phyloP scores from a whole-genome alignment of 352 stramenopile genomes.

The Phytophthora sp. region DNA sequence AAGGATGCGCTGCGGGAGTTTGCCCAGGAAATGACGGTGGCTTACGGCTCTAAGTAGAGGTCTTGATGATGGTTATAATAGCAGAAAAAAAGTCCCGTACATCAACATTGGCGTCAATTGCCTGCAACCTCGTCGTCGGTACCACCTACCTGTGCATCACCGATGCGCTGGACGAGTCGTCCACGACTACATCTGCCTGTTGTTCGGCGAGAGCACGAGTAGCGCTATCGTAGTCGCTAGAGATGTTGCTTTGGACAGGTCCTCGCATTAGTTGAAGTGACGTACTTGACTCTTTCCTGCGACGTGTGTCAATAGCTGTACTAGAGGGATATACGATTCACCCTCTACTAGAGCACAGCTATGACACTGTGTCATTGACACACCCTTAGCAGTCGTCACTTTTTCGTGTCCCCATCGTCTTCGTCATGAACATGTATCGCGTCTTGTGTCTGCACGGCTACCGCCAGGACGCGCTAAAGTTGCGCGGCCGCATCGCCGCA shows the following conservation, averaged over 20 bases:
- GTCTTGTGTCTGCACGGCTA: conserved; percentile 89
- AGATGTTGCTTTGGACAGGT: too few relatives aligned
- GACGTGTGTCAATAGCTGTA: conserved; percentile 14
- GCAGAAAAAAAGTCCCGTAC: too few relatives aligned
- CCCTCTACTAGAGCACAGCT: conserved; percentile 18
- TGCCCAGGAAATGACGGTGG: conserved; percentile 47
- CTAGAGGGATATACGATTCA: conserved; percentile 9
- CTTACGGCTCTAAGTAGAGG: conserved; percentile 17
- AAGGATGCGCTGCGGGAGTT: conserved; percentile 79
- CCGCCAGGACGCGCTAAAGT: conserved; percentile 75
- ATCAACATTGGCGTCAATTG: too few relatives aligned
- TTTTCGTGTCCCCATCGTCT: background rate
- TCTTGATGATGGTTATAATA: conserved; percentile 4
- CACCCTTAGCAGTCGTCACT: conserved; percentile 7
- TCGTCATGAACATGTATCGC: conserved; percentile 54
- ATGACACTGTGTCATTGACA: conserved; percentile 14
- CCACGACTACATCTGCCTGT: too few relatives aligned
- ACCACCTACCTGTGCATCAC: too few relatives aligned
- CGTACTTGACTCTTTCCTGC: background rate
- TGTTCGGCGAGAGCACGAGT: too few relatives aligned
- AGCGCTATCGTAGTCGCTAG: too few relatives aligned
- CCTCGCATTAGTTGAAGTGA: too few relatives aligned
- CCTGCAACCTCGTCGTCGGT: too few relatives aligned
- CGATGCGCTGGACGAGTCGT: too few relatives aligned
- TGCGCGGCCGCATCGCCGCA: conserved; percentile 75